Evolutionary conservation across 495 filamentous ascomycete genomes (phyloP), one percentile per base, ranked within the genome.

Genomic region (Podospora fimiseda): DNA sequence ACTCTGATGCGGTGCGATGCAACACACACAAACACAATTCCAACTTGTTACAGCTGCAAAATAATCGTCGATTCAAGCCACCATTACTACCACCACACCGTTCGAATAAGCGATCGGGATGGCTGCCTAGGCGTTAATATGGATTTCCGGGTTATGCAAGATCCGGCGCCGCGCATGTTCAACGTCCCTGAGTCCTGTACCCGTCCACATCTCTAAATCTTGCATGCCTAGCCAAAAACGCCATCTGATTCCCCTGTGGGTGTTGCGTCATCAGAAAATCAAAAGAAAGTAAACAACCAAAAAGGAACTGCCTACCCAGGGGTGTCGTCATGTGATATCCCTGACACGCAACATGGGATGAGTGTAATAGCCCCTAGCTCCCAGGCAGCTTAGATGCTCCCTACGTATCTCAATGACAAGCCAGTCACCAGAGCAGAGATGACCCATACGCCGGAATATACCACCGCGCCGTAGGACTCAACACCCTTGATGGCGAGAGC

Each of bases 361-460:
- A n/a, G n/a, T n/a, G 13, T 22, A 22, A 11, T 19, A 2, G 2
- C 22, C 7, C 15, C 13, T 19, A 44, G 19, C n/a, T 7, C n/a
- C 24, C 21, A 42, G 27, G 50, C 40, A 43, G 14, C 48, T 38
- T 55, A 64, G 0, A 58, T 54, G n/a, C 57, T 52, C 20, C 65
- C 65, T 13, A 70, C 63, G 38, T 62, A 66, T 22, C 70, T 69
- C 42, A 86, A 80, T 43, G 69, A 74, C 13, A 74, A 57, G 1
- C 86, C 85, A 3, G 81, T 80, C 33, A 81, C 58, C 51, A 78
- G 55, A 0, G 78, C 76, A 1, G 85, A 84, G 13, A 77, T 51
- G 39, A 78, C 79, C 88, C 88, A 95, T 13, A 90, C 70, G 11
- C 70, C 70, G 2, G 86, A 82, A 75, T 86, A 95, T 0, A 77